These are phyloP conservation scores for Pythium vanterpoolii DNA, from an alignment of 352 stramenopile species.

Conservation along the genomic window DNA sequence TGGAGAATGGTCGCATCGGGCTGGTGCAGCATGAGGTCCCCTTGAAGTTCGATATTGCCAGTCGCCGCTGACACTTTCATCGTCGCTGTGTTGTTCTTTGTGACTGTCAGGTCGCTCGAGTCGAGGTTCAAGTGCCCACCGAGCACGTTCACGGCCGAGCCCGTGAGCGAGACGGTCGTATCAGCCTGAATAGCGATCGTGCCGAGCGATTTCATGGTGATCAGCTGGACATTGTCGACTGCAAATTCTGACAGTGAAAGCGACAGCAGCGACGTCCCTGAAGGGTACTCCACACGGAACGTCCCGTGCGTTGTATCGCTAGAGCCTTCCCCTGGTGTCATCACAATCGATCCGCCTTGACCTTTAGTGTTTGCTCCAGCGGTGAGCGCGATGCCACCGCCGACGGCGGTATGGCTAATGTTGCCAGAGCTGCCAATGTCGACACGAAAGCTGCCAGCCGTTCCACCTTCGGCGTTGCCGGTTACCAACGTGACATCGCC, in stretches of 20 bases:
- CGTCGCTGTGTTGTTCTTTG: slow-evolving; percentile 1
- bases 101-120: slow-evolving; percentile 25
- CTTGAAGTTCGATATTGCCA: slow-evolving; percentile 28
- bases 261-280: slow-evolving; percentile 24
- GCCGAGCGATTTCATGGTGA: slow-evolving; percentile 29
- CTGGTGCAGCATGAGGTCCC: slow-evolving; percentile 24
- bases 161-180: slow-evolving; percentile 32
- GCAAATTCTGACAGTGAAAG: slow-evolving; percentile 29
- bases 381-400: slow-evolving; percentile 31
- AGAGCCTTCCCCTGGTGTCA: slow-evolving; percentile 35
- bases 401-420: not conserved
- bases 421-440: slow-evolving; percentile 33
- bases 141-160: slow-evolving; percentile 21
- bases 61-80: slow-evolving; percentile 21
- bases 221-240: slow-evolving; percentile 33
- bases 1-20: slow-evolving; percentile 27
- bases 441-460: slow-evolving; percentile 36
- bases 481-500: slow-evolving; percentile 38
- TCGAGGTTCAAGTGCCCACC: slow-evolving; percentile 23
- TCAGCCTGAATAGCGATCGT: slow-evolving; percentile 33
- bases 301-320: slow-evolving; percentile 23
- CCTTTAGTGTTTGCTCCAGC: slow-evolving; percentile 33
- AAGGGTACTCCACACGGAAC: slow-evolving; percentile 43
- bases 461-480: slow-evolving; percentile 24
- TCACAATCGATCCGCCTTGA: slow-evolving; percentile 37